Conservation (phyloP, 306 rosid genomes). For the Benincasa hispida region DNA sequence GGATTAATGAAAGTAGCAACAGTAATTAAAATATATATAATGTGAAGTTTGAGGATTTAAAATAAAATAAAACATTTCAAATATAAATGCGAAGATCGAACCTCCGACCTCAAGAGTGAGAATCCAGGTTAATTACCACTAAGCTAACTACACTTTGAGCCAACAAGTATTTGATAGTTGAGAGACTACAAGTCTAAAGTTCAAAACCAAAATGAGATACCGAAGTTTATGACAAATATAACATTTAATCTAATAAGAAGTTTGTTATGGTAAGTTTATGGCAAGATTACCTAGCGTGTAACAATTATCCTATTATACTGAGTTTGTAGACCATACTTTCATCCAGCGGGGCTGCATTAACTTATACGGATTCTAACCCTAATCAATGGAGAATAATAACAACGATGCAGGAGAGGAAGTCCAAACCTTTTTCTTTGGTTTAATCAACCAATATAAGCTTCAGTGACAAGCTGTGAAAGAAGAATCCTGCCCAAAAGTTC, state of each 20-base stretch:
- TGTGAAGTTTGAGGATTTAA: neutral
- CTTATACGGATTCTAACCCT: neutral
- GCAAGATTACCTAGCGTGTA: neutral
- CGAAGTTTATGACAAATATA: neutral
- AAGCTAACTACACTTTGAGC: too few relatives aligned
- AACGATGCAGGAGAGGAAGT: neutral
- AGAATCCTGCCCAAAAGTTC: conserved; percentile 1
- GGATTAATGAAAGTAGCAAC: too few relatives aligned
- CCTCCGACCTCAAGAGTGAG: too few relatives aligned
- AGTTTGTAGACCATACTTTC: neutral
- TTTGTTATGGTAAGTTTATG: neutral
- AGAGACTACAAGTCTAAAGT: neutral
- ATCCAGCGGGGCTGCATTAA: neutral
- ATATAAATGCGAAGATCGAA: too few relatives aligned
- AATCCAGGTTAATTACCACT: too few relatives aligned
- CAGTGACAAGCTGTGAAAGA: conserved; percentile 5
- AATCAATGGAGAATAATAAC: neutral
- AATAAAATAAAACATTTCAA: neutral
- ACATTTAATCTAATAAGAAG: neutral
- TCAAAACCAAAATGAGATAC: neutral
- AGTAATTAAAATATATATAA: neutral
- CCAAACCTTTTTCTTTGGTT: neutral
- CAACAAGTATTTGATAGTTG: neutral
- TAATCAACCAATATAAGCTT: neutral
- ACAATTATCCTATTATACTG: neutral